phyloP scores from a whole-genome alignment of 306 rosid genomes.

The Castanea mollissima region DNA sequence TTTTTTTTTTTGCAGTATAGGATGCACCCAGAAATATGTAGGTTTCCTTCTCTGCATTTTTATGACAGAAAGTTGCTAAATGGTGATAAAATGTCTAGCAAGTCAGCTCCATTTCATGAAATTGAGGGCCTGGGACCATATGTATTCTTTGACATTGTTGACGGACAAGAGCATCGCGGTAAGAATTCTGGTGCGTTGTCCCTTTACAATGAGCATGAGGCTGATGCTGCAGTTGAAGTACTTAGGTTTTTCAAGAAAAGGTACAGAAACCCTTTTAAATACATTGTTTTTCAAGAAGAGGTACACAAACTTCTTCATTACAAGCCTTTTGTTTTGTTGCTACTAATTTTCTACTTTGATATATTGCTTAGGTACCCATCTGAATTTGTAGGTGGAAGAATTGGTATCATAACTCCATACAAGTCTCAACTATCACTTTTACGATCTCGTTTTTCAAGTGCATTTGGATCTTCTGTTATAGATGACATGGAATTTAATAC shows the following conservation, averaged over 20 bases:
- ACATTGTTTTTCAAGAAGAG: slow-evolving; percentile 19
- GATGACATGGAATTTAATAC: slow-evolving; percentile 79
- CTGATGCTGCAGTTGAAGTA: slow-evolving; percentile 85
- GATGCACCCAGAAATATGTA: slow-evolving; percentile 96
- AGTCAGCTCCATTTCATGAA: slow-evolving; percentile 78
- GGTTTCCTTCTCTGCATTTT: slow-evolving; percentile 87
- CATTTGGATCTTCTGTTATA: slow-evolving; percentile 68
- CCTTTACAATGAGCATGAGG: slow-evolving; percentile 87
- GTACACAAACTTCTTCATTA: slow-evolving; percentile 28
- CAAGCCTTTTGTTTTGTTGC: slow-evolving; percentile 17
- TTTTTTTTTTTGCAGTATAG: slow-evolving; percentile 73
- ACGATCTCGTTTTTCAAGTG: slow-evolving; percentile 68
- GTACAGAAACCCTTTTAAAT: slow-evolving; percentile 24
- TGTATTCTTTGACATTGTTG: slow-evolving; percentile 72
- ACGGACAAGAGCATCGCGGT: slow-evolving; percentile 75
- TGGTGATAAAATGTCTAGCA: slow-evolving; percentile 66
- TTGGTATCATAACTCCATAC: slow-evolving; percentile 92
- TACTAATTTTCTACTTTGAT: slow-evolving; percentile 22
- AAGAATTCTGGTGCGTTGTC: slow-evolving; percentile 74
- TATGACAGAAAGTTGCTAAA: slow-evolving; percentile 81
- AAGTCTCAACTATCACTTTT: slow-evolving; percentile 80
- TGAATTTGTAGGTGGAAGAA: slow-evolving; percentile 74
- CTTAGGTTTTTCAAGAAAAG: slow-evolving; percentile 69
- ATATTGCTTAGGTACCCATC: slow-evolving; percentile 59
- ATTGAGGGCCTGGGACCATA: slow-evolving; percentile 81